Base-by-base conservation (phyloP, 768 basidiomycete genomes). In the Collybia mongolica region DNA sequence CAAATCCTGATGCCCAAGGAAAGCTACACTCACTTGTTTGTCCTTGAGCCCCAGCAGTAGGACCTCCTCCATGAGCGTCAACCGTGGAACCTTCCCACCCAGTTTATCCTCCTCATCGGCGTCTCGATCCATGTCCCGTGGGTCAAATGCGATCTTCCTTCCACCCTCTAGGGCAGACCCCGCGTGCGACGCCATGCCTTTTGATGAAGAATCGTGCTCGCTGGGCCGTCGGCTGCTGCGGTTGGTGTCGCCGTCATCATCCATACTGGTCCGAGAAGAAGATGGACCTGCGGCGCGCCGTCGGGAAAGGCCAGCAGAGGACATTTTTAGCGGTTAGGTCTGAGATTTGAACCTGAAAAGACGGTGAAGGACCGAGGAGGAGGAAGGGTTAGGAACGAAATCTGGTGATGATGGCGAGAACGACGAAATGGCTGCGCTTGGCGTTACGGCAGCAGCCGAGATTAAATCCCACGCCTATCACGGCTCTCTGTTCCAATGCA, bases 21-120 rank as follows among this genome's bases (percentile, higher is more conserved):
- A 39, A 20, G 24, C 23, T 9, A 44, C 22, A 71, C 78, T 18
- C 60, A 93, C 93, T 75, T 96, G 93, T 64, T 94, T 95, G 72
- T 98, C 97, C 68, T 98, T 98, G 51, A 99, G 73, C 3, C 97
- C 97, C 11, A 99, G 71, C 49, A 99, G 68, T 53, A 98, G 72
- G 5, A 99, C 86, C 73, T 99, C 97, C 73, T 99, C 97, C 90
- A 98, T 90, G 49, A 99, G 79, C 20, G 97, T 99, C 59, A 99
- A 72, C 50, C 77, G 76, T 2, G 97, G 97, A 68, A 88, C 79
- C 68, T 80, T 84, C 17, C 86, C 88, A 2, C 87, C 86, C 49
- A 79, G 61, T 48, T 74, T 76, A 15, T 65, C 75, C 54, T 85
- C 83, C 57, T 87, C 82, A 39, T 77, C 77, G 32, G 81, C 85